Conservation (phyloP, 768 basidiomycete genomes). For the Tulasnella sp. region DNA sequence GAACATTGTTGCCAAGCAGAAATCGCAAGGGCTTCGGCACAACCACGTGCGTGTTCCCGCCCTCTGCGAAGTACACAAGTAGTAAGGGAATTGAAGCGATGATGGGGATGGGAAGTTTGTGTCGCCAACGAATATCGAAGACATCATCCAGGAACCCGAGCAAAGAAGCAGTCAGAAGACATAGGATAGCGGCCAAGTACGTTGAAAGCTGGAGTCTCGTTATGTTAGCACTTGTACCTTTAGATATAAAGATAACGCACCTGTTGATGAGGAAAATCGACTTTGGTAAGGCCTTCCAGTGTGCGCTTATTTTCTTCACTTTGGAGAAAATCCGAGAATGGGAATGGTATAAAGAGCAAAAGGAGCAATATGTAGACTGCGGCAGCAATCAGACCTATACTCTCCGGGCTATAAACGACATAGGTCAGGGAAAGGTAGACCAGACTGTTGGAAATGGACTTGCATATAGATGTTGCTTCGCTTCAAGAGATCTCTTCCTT, state of each 20-base stretch:
- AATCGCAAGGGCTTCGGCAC: slow-evolving; percentile 71
- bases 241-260: slow-evolving; percentile 11
- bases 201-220: slow-evolving; percentile 52
- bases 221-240: not conserved
- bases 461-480: slow-evolving; percentile 59
- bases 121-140: slow-evolving; percentile 96
- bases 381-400: slow-evolving; percentile 82
- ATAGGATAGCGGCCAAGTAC: slow-evolving; percentile 87
- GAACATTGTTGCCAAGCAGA: slow-evolving; percentile 64
- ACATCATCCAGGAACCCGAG: slow-evolving; percentile 95
- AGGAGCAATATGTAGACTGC: slow-evolving; percentile 75
- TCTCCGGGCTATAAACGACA: slow-evolving; percentile 62
- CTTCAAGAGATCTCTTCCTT: slow-evolving; percentile 81
- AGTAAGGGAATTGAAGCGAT: slow-evolving; percentile 90
- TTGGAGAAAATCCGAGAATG: slow-evolving; percentile 51
- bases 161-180: slow-evolving; percentile 80
- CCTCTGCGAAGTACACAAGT: slow-evolving; percentile 92
- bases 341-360: slow-evolving; percentile 90
- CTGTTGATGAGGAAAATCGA: slow-evolving; percentile 66
- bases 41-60: slow-evolving; percentile 85
- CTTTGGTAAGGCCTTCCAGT: slow-evolving; percentile 49
- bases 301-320: slow-evolving; percentile 20
- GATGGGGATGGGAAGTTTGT: slow-evolving; percentile 93
- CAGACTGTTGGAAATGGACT: slow-evolving; percentile 22
- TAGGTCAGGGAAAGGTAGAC: slow-evolving; percentile 6